These are phyloP conservation scores for Blastosporella zonata DNA, from an alignment of 1,284 basidiomycete genomes.

Conservation along the genomic window DNA sequence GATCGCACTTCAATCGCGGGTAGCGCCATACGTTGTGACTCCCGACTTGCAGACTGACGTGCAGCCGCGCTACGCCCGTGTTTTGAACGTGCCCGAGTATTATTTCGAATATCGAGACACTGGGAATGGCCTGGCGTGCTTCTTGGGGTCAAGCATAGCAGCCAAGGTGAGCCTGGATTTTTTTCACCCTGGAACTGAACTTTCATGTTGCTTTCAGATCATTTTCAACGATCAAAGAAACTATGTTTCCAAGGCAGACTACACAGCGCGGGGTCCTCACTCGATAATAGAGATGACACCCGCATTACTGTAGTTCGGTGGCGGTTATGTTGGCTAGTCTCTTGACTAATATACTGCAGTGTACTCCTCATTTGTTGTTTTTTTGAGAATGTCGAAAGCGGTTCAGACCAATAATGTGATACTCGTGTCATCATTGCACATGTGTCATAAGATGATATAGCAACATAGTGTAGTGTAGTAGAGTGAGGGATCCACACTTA, in stretches of 20 bases:
- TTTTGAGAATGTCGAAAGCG: too few species aligned
- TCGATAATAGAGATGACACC: conserved; percentile 72
- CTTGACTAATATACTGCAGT: not conserved
- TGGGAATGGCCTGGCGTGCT: conserved; percentile 80
- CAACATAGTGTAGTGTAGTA: conserved; percentile 1
- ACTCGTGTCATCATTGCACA: conserved; percentile 6
- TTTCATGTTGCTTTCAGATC: conserved; percentile 34
- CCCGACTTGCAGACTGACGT: conserved; percentile 67
- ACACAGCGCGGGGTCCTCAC: conserved; percentile 66
- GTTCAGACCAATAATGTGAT: not conserved
- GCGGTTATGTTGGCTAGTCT: not conserved
- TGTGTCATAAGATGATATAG: conserved; percentile 5
- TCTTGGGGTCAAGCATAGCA: conserved; percentile 83
- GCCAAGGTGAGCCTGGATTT: conserved; percentile 64
- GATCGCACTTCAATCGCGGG: conserved; percentile 71
- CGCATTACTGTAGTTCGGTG: conserved; percentile 50
- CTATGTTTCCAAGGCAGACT: conserved; percentile 76
- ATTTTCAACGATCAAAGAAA: conserved; percentile 60
- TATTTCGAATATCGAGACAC: conserved; percentile 89
- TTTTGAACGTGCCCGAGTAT: conserved; percentile 85
- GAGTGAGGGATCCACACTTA: conserved; percentile 19
- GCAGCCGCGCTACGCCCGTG: conserved; percentile 65
- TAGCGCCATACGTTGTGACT: conserved; percentile 69
- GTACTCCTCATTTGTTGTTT: too few species aligned
- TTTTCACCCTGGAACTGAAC: not conserved